These are phyloP conservation scores for Candida tammaniensis DNA, from an alignment of 805 yeast genomes.

Conservation along the genomic window DNA sequence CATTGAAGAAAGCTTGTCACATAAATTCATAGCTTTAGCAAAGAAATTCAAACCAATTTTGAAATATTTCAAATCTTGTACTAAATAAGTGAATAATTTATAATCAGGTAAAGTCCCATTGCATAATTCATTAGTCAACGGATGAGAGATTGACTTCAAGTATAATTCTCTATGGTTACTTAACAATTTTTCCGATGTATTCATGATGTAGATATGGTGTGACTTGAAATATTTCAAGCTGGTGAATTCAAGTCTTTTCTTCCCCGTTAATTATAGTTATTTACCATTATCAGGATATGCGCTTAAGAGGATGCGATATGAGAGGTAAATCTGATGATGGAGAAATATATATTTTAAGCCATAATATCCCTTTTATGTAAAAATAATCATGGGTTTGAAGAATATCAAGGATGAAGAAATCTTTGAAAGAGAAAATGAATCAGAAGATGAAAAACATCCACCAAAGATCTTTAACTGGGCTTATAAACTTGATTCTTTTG, in stretches of 20 bases:
- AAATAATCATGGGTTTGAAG: not conserved
- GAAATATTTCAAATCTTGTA: conserved; percentile 50
- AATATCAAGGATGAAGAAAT: not conserved
- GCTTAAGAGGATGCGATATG: conserved; percentile 4
- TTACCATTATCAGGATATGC: conserved; percentile 7
- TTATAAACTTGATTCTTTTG: conserved; percentile 23
- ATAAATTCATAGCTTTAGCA: conserved; percentile 42
- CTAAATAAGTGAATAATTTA: conserved; percentile 41
- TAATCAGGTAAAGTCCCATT: conserved; percentile 43
- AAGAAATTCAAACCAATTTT: conserved; percentile 40
- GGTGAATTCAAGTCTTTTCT: too few relatives aligned
- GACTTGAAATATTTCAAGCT: too few relatives aligned
- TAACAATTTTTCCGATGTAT: conserved; percentile 13
- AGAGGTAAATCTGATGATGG: conserved; percentile 2
- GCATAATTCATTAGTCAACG: conserved; percentile 44
- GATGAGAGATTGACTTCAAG: conserved; percentile 33
- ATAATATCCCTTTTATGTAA: not conserved
- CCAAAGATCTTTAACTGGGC: conserved; percentile 16
- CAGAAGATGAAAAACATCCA: not conserved
- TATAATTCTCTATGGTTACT: conserved; percentile 16
- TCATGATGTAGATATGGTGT: conserved; percentile 2
- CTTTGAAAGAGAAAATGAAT: not conserved
- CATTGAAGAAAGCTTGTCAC: conserved; percentile 38
- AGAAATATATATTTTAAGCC: too few relatives aligned
- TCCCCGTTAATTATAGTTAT: too few relatives aligned